phyloP scores from a whole-genome alignment of 2,329 filamentous ascomycete genomes.

The Curvularia sp. region DNA sequence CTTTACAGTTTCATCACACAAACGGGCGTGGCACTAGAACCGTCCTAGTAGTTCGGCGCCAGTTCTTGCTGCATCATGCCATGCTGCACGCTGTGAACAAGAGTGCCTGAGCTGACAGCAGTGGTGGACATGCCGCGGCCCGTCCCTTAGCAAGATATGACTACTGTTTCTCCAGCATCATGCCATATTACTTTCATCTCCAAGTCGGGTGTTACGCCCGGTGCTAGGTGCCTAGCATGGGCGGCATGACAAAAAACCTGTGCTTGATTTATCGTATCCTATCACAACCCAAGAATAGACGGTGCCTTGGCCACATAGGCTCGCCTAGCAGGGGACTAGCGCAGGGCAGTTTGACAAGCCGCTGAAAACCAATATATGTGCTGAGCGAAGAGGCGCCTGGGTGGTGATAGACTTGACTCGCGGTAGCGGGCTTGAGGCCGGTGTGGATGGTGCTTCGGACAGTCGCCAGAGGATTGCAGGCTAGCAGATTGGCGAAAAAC shows the following conservation, averaged over 20 bases:
- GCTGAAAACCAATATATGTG: constrained; percentile 31
- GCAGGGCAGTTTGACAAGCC: constrained; percentile 32
- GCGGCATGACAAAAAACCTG: constrained; percentile 33
- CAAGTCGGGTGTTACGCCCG: constrained; percentile 10
- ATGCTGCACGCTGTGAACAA: not conserved
- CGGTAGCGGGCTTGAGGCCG: constrained; percentile 17
- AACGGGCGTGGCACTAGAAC: constrained; percentile 16
- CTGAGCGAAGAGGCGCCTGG: constrained; percentile 25
- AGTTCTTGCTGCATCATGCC: not conserved
- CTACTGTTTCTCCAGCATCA: constrained; percentile 5
- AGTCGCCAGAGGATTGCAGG: constrained; percentile 21
- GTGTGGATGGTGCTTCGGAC: constrained; percentile 19
- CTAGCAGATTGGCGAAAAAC: constrained; percentile 41
- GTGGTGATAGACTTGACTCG: constrained; percentile 9
- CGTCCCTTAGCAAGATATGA: constrained; percentile 29
- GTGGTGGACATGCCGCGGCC: constrained; percentile 34
- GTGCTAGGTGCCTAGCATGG: constrained; percentile 20
- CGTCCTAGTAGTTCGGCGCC: not conserved
- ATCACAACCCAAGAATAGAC: constrained; percentile 30
- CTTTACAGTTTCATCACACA: constrained; percentile 42
- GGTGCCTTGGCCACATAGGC: constrained; percentile 22
- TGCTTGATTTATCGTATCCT: constrained; percentile 35
- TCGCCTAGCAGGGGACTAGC: constrained; percentile 27
- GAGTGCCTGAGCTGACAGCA: constrained; percentile 15
- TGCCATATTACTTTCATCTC: constrained; percentile 10